Evolutionary conservation across 331 rosid genomes (phyloP).

Genomic region (Malus hybrid): DNA sequence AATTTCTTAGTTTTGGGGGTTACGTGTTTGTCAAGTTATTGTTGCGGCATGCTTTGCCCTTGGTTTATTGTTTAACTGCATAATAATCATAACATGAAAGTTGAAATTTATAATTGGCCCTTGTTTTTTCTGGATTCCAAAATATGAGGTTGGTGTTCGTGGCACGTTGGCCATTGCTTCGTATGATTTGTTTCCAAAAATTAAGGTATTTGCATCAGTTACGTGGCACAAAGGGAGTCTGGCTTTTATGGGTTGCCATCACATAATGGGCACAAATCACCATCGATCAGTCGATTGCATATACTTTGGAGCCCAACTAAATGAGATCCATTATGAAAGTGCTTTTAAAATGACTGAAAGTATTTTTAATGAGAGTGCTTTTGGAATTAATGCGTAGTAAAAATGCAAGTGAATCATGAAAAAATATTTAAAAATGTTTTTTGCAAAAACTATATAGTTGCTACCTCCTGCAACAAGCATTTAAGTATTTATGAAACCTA

Average conservation of each 20-base stretch:
- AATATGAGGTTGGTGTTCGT: background rate
- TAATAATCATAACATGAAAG: background rate
- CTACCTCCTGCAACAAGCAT: fast-evolving
- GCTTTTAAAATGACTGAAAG: too few relatives aligned
- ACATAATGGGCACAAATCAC: background rate
- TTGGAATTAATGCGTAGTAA: too few relatives aligned
- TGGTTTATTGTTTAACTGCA: background rate
- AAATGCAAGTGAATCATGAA: too few relatives aligned
- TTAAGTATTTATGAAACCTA: too few relatives aligned
- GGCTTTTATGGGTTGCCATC: background rate
- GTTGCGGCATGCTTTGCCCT: background rate
- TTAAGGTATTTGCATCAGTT: constrained; percentile 20
- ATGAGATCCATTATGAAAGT: background rate
- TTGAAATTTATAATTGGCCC: background rate
- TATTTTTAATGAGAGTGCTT: too few relatives aligned
- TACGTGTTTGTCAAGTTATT: background rate
- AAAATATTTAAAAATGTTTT: too few relatives aligned
- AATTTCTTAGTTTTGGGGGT: background rate
- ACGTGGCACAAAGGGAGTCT: constrained; percentile 22
- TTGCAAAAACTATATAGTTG: fast-evolving
- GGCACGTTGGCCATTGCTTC: background rate
- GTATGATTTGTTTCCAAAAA: background rate
- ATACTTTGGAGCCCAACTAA: background rate
- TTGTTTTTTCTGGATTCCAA: background rate
- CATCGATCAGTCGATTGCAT: background rate